Conservation (phyloP, 2,329 filamentous ascomycete genomes). For the Neonectria neomacrospora region DNA sequence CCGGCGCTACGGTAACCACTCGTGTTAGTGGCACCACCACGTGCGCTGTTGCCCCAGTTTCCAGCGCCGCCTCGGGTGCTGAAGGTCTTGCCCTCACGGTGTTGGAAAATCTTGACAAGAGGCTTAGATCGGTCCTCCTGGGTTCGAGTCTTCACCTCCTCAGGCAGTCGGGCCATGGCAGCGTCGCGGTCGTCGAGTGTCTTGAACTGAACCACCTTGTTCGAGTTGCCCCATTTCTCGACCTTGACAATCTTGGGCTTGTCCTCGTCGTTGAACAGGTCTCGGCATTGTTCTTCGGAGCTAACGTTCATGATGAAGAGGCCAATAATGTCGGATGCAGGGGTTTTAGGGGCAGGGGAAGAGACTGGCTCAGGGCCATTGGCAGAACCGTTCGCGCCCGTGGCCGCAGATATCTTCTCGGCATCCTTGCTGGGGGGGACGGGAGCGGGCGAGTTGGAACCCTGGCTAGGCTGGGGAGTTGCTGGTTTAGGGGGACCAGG, state of each 20-base stretch:
- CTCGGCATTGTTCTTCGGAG: constrained; percentile 83
- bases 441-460: constrained; percentile 53
- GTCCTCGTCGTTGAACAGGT: constrained; percentile 86
- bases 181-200: constrained; percentile 81
- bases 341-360: constrained; percentile 69
- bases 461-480: constrained; percentile 63
- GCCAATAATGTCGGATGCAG: constrained; percentile 77
- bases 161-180: constrained; percentile 78
- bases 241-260: constrained; percentile 81
- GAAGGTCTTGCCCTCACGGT: constrained; percentile 68
- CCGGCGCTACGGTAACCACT: constrained; percentile 87
- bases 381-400: constrained; percentile 64
- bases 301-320: constrained; percentile 91
- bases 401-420: constrained; percentile 63
- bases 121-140: constrained; percentile 81
- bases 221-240: constrained; percentile 80
- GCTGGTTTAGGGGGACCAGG: constrained; percentile 53
- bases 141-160: constrained; percentile 78
- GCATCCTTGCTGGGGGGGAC: constrained; percentile 59
- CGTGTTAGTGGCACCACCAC: constrained; percentile 67
- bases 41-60: constrained; percentile 73
- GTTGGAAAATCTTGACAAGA: constrained; percentile 84
- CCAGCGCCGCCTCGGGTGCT: constrained; percentile 72
- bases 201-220: constrained; percentile 89
- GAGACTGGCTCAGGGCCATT: constrained; percentile 63